A percentile compares a stretch with the other conserved stretches of the same genome.
These are phyloP conservation scores for Aspergillus vadensis DNA, from an alignment of 2,329 filamentous ascomycete genomes.

Conservation along the genomic window DNA sequence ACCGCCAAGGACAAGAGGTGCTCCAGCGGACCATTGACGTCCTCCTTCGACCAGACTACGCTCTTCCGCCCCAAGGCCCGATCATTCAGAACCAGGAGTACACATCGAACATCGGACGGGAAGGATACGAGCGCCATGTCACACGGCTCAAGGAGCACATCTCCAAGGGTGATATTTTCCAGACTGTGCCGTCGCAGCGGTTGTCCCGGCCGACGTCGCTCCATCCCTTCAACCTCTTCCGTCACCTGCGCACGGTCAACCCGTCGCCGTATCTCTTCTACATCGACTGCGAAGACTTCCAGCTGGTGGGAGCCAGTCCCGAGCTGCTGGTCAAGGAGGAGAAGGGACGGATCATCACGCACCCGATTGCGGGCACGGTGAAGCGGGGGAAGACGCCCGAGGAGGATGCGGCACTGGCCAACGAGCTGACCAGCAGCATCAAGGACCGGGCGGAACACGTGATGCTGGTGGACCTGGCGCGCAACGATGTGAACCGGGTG, in stretches of 20 bases:
- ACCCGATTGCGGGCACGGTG: slow-evolving; percentile 95
- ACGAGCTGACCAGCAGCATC: slow-evolving; percentile 73
- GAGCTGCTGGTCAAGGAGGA: slow-evolving; percentile 94
- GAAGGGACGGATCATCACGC: slow-evolving; percentile 83
- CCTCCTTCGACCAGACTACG: slow-evolving; percentile 72
- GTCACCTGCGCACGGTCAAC: slow-evolving; percentile 94
- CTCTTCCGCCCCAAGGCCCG: slow-evolving; percentile 73
- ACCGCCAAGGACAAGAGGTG: slow-evolving; percentile 65
- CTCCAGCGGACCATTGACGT: slow-evolving; percentile 70
- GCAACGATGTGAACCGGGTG: slow-evolving; percentile 95
- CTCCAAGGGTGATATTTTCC: slow-evolving; percentile 88
- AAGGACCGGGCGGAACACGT: slow-evolving; percentile 96
- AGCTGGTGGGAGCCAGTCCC: slow-evolving; percentile 92
- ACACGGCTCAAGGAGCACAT: slow-evolving; percentile 87
- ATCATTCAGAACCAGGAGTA: slow-evolving; percentile 76
- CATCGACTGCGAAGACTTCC: slow-evolving; percentile 86
- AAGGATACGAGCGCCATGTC: slow-evolving; percentile 90
- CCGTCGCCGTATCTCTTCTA: slow-evolving; percentile 98
- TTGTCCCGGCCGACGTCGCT: slow-evolving; percentile 85
- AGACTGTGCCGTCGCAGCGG: slow-evolving; percentile 92
- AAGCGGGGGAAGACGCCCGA: slow-evolving; percentile 78
- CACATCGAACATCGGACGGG: slow-evolving; percentile 85
- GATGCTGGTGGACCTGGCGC: slow-evolving; percentile 94
- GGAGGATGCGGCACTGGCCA: slow-evolving; percentile 78
- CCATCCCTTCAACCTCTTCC: slow-evolving; percentile 98